Percentiles rank a stretch among this genome's conserved stretches.
phyloP scores from a whole-genome alignment of 2,329 filamentous ascomycete genomes.

The Neocatenulostroma microsporum region DNA sequence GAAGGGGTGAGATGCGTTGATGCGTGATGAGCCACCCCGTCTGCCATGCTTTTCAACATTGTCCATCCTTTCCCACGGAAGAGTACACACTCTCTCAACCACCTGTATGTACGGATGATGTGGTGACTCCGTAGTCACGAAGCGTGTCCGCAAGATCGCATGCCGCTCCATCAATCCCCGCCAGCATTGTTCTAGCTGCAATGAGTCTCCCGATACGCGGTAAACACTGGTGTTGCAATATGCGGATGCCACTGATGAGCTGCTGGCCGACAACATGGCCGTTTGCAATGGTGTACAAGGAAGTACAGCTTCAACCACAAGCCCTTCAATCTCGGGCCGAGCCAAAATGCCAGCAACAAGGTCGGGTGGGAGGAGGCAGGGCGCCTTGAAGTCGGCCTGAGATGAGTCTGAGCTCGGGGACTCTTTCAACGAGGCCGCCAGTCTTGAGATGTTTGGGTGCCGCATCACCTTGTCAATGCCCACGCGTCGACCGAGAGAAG shows the following conservation, averaged over 20 bases:
- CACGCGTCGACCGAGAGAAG: conserved; percentile 41
- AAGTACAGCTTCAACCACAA: conserved; percentile 49
- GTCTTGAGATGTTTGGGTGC: conserved; percentile 56
- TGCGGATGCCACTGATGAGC: conserved; percentile 38
- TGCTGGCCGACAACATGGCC: conserved; percentile 64
- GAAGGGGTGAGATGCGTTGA: neutral
- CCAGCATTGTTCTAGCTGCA: conserved; percentile 55
- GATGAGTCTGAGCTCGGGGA: neutral
- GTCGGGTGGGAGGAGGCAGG: conserved; percentile 1
- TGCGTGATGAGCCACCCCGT: too few species aligned
- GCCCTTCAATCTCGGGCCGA: conserved; percentile 4
- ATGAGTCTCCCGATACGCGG: conserved; percentile 45
- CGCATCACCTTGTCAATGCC: conserved; percentile 64
- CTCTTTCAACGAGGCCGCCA: conserved; percentile 38
- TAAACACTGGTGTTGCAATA: conserved; percentile 71
- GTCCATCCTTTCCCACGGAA: too few species aligned
- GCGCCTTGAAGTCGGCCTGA: neutral
- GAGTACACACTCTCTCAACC: too few species aligned
- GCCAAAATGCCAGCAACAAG: conserved; percentile 9
- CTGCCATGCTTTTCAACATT: neutral
- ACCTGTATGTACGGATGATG: conserved; percentile 64
- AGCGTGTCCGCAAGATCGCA: conserved; percentile 69
- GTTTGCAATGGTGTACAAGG: conserved; percentile 85
- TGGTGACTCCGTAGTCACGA: conserved; percentile 56
- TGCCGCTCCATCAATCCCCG: conserved; percentile 55